Evolutionary conservation across 2,329 filamentous ascomycete genomes (phyloP), one percentile per base, ranked within the genome.

Genomic region (Aspergillus tanneri): DNA sequence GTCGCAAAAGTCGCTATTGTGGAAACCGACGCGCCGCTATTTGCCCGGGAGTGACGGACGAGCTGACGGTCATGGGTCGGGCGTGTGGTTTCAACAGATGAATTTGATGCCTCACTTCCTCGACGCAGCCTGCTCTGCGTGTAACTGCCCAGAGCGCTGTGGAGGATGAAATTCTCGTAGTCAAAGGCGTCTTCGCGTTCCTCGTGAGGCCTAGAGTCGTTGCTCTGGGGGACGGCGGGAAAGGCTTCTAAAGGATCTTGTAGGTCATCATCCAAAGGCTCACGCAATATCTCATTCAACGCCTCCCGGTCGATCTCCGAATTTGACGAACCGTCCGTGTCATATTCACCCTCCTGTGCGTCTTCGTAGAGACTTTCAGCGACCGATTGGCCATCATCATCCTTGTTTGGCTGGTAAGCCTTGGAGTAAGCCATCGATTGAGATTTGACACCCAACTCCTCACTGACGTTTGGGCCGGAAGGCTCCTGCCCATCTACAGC

Each of bases 151-250:
- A 96, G 85, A 9, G 90, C 90, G 57, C 89, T 95, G 67, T 96
- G 90, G 11, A 96, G 77, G 68, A 96, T 96, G 72, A 96, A 96
- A 65, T 95, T 86, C 67, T 96, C 88, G 54, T 97, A 97, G 67
- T 97, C 92, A 62, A 97, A 97, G 1, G 91, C 91, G 68, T 97
- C 92, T 57, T 91, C 85, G 16, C 92, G 87, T 67, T 96, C 90
- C 71, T 97, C 92, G 62, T 97, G 92, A 0, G 90, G 89, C 5
- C 87, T 72, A 7, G 80, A 78, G 43, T 81, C 77, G 46, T 81
- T 76, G 39, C 77, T 66, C 0, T 50, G 61, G 9, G 64, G 62
- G 11, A 64, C 56, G 3, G 64, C 47, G 6, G 65, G 63, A 19
- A 69, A 64, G n/a, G 65, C 61, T 38, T 67, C 62, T 37, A 69